Evolutionary conservation across 306 rosid genomes (phyloP).

Genomic region (Cicer bijugum): DNA sequence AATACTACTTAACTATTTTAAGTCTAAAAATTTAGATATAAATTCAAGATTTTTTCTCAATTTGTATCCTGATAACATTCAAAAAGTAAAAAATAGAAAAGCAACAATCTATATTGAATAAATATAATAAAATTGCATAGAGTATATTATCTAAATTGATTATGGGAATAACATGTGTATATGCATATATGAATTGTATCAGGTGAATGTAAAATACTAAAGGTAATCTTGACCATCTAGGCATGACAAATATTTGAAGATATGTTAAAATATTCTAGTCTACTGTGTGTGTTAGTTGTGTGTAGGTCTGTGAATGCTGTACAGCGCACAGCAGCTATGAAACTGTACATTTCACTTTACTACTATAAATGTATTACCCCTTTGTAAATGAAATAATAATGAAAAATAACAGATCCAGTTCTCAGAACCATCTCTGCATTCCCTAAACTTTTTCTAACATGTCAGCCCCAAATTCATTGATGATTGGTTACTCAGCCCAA

Average conservation of each 20-base stretch:
- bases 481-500: conserved; percentile 8
- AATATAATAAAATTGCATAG: neutral
- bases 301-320: neutral
- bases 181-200: neutral
- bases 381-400: neutral
- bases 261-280: neutral
- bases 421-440: neutral
- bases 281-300: neutral
- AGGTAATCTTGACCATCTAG: neutral
- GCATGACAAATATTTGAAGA: neutral
- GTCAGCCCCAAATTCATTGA: neutral
- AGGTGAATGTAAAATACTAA: neutral
- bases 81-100: neutral
- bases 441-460: neutral
- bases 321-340: neutral
- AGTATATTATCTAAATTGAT: neutral
- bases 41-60: neutral
- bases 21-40: neutral
- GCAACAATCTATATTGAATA: neutral
- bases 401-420: neutral
- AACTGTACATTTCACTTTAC: neutral
- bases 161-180: neutral
- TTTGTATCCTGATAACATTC: neutral
- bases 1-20: neutral
- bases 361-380: neutral